Evolutionary conservation across 192 early-diverging fungal genomes (phyloP), one percentile per base, ranked within the genome.

Genomic region (Rhizoclosmatium sp.): DNA sequence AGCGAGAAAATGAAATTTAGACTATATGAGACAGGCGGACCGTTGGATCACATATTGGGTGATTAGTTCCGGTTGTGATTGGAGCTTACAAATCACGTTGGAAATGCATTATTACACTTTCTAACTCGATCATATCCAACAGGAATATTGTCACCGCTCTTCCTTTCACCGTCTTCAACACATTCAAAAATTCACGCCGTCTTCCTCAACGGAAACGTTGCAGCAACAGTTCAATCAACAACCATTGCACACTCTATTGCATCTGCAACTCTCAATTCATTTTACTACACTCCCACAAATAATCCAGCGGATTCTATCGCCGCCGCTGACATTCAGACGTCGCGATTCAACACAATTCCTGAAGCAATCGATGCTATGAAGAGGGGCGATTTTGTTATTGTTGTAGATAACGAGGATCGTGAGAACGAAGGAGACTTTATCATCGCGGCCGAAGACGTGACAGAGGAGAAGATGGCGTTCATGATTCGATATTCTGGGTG

Each of bases 361-460:
- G 89, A 91, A 49, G 91, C 93, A 12, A 72, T 94, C 10, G 84
- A 85, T 23, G 91, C 65, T n/a, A 71, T 79, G 68, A 83, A 95
- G 92, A 54, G 86, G 82, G 67, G 96, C 94, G 76, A 91, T 96
- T 94, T 95, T 79, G 87, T 99, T 4, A 84, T 99, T 23, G 98
- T 94, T 2, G 94, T 98, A 76, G 98, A 99, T 85, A 94, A 98
- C 81, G 97, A 99, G 78, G 97, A 98, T 79, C 93, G 97, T 19
- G 98, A 99, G 85, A 99, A 99, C 86, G 98, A 99, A 82, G 98
- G 98, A 47, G 98, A 99, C 82, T 85, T 99, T 61, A 95, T 99
- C 73, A 96, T 98, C 80, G 95, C 98, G 0, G 98, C 93, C n/a
- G 92, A 99, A 84, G 93, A 95, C 82, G 83, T 95, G 10, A 98